Evolutionary conservation across 1,139 yeast genomes (phyloP).

Genomic region (Taphrina deformans): DNA sequence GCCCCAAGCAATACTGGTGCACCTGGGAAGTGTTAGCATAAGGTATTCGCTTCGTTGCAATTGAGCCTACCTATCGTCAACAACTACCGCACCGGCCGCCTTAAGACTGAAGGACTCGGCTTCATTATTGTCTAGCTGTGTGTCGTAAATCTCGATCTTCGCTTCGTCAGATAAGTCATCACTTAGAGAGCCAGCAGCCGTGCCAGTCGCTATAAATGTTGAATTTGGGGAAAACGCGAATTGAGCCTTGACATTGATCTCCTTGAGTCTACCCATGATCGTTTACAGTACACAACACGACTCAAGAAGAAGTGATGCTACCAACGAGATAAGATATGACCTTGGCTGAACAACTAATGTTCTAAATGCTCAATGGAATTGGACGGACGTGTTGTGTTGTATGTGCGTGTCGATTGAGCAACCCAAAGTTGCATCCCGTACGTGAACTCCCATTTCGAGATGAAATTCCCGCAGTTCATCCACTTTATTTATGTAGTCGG

Average conservation of each 20-base stretch:
- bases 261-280: conserved; percentile 24
- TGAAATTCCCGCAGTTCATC: not conserved
- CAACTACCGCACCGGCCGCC: not conserved
- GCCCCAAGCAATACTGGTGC: conserved; percentile 84
- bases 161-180: conserved; percentile 22
- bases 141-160: conserved; percentile 19
- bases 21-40: not conserved
- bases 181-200: conserved; percentile 28
- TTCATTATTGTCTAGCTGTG: conserved; percentile 8
- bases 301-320: too few relatives aligned
- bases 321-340: too few relatives aligned
- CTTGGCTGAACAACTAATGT: too few relatives aligned
- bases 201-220: conserved; percentile 16
- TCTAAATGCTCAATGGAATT: not conserved
- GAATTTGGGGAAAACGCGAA: conserved; percentile 26
- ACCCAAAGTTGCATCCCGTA: not conserved
- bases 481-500: not conserved
- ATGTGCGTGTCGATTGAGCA: not conserved
- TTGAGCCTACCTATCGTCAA: conserved; percentile 6
- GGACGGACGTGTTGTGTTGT: not conserved
- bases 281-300: not conserved
- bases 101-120: conserved; percentile 1
- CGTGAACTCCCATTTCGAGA: not conserved
- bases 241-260: conserved; percentile 30
- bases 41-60: not conserved